Evolutionary conservation across 768 basidiomycete genomes (phyloP).

Genomic region (Saitozyma podzolica): DNA sequence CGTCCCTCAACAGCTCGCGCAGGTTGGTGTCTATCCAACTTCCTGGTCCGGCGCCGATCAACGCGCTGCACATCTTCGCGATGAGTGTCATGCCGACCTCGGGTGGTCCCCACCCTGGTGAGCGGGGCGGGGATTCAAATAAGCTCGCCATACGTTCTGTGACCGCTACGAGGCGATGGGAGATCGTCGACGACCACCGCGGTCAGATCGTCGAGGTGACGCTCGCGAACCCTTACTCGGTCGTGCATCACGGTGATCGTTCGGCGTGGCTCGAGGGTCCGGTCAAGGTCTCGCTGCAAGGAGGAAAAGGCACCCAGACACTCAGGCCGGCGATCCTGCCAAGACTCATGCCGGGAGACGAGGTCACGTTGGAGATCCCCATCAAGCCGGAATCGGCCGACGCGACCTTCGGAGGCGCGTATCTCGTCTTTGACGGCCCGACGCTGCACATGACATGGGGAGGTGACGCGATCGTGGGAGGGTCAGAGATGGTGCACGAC

Average conservation of each 20-base stretch:
- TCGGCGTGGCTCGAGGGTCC: slow-evolving; percentile 1
- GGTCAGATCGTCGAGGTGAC: slow-evolving; percentile 8
- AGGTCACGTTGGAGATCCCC: slow-evolving; percentile 3
- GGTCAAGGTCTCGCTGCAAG: background rate
- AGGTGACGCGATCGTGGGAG: background rate
- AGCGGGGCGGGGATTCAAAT: background rate
- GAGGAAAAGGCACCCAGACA: slow-evolving; percentile 1
- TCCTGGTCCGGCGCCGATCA: background rate
- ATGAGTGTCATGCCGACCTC: background rate
- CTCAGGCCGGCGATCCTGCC: background rate
- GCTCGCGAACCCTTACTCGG: slow-evolving; percentile 4
- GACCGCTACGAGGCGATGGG: slow-evolving; percentile 8
- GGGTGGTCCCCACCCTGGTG: background rate
- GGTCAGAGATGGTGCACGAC: slow-evolving; percentile 1
- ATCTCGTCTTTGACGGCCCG: background rate
- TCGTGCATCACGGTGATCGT: background rate
- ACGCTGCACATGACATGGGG: no score
- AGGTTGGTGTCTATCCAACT: background rate
- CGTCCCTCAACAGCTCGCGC: background rate
- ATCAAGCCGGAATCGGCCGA: background rate
- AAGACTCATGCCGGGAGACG: slow-evolving; percentile 11
- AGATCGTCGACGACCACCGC: background rate
- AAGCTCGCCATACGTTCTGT: background rate
- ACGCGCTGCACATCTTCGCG: slow-evolving; percentile 7
- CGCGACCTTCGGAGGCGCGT: background rate